Evolutionary conservation across 73 alveolate species (phyloP).

Genomic region (Paramecium biaurelia): DNA sequence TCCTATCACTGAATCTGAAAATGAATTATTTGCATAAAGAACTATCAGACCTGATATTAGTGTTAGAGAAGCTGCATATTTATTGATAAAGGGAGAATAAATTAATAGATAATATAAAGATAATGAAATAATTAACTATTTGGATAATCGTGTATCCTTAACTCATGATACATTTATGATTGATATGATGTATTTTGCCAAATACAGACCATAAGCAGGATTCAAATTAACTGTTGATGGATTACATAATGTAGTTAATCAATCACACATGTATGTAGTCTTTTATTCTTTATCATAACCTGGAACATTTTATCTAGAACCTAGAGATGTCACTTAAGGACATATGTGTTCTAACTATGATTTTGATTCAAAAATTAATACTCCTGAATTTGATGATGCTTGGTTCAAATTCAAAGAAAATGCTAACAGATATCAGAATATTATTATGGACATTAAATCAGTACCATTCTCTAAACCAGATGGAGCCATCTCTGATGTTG

Average conservation of each 20-base stretch:
- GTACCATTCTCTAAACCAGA: constrained; percentile 64
- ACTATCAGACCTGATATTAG: constrained; percentile 26
- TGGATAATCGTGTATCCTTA: constrained; percentile 50
- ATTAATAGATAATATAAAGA: constrained; percentile 45
- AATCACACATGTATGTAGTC: constrained; percentile 47
- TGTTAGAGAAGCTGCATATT: constrained; percentile 59
- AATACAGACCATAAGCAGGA: constrained; percentile 74
- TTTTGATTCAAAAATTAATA: constrained; percentile 58
- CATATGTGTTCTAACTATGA: constrained; percentile 65
- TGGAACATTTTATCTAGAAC: constrained; percentile 60
- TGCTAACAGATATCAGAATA: constrained; percentile 53
- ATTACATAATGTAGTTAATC: constrained; percentile 72
- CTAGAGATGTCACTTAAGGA: constrained; percentile 31
- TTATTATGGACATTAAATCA: constrained; percentile 59
- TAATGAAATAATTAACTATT: constrained; percentile 32
- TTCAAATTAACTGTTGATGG: constrained; percentile 85
- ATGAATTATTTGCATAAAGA: constrained; percentile 47
- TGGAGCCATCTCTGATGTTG: constrained; percentile 76
- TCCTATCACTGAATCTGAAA: constrained; percentile 56
- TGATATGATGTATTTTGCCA: constrained; percentile 69
- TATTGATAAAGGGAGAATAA: constrained; percentile 35
- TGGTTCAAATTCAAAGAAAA: constrained; percentile 64
- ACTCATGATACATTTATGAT: constrained; percentile 64
- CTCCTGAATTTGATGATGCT: constrained; percentile 66
- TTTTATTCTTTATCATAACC: constrained; percentile 56